Evolutionary conservation across 73 alveolate species (phyloP), one percentile per base, ranked within the genome.

Genomic region (Effrenium voratum): DNA sequence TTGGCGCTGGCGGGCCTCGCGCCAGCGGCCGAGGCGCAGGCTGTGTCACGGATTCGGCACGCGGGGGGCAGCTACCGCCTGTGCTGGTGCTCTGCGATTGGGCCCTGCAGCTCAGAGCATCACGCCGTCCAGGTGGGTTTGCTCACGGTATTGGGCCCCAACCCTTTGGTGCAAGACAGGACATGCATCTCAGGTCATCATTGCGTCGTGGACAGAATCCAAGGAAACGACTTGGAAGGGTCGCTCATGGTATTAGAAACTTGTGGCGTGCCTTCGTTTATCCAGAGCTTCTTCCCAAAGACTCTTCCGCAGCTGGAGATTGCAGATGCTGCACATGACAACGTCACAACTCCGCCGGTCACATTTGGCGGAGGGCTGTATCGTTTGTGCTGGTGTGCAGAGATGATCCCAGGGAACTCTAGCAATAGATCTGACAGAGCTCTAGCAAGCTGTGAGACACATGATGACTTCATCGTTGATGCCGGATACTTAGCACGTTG

Each of bases 321-420:
- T n/a, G 8, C 63, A 52, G 63, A 19, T 52, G 19, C 63, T 19
- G 10, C 59, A 68, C 0, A 19, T 68, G 36, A 44, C 1, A 38
- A 76, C 34, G 13, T 16, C 36, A 40, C 57, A 30, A 26, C 52
- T 1, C n/a, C 41, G 16, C 34, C 5, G 24, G 30, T 43, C 38
- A 76, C 57, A 26, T 44, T 47, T 5, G 86, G 57, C 28, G 86
- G 86, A 40, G 86, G 86, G 22, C 57, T 22, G 12, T 76, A 76
- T 32, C 86, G 86, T 16, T n/a, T 76, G 26, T 76, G 86, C 57
- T 76, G 86, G 86, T 76, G 86, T 43, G 59, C 60, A 76, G 2
- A 68, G 43, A 24, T 36, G 40, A 1, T 30, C 2, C 28, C 86
- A n/a, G 13, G 22, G 45, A 76, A 43, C 40, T 12, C 45, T 0